These are phyloP conservation scores for Bombardia bombarda DNA, from an alignment of 495 filamentous ascomycete species.

Conservation along the genomic window DNA sequence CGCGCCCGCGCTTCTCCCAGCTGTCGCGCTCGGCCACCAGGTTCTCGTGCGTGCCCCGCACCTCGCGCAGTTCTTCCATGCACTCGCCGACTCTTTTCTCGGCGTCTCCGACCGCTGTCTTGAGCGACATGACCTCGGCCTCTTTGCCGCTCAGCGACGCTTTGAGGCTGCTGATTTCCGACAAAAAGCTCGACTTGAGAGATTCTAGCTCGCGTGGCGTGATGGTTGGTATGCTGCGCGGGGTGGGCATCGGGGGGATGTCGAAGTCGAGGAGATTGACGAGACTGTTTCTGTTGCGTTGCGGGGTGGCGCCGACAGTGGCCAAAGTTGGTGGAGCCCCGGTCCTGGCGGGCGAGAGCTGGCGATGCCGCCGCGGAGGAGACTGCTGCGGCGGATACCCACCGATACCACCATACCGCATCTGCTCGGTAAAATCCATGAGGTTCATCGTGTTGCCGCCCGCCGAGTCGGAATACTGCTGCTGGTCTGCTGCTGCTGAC, in stretches of 20 bases:
- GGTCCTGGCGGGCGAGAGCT: slow-evolving; percentile 18
- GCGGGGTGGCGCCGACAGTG: slow-evolving; percentile 25
- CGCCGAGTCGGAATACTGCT: slow-evolving; percentile 5
- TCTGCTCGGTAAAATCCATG: slow-evolving; percentile 81
- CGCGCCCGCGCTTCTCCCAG: slow-evolving; percentile 75
- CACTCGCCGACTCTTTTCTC: slow-evolving; percentile 87
- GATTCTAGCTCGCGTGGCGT: slow-evolving; percentile 88
- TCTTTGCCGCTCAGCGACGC: slow-evolving; percentile 86
- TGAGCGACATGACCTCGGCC: slow-evolving; percentile 77
- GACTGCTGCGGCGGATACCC: slow-evolving; percentile 21
- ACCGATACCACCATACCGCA: slow-evolving; percentile 47
- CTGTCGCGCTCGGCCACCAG: slow-evolving; percentile 68
- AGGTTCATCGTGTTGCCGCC: slow-evolving; percentile 60
- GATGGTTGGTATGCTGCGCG: slow-evolving; percentile 81
- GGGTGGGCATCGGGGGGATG: slow-evolving; percentile 80
- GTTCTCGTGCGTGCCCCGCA: slow-evolving; percentile 56
- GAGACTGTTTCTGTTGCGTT: slow-evolving; percentile 18
- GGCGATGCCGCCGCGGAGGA: slow-evolving; percentile 18
- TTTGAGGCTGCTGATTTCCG: slow-evolving; percentile 82
- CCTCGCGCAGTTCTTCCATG: slow-evolving; percentile 70
- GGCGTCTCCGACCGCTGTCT: slow-evolving; percentile 76
- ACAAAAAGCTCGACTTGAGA: slow-evolving; percentile 79
- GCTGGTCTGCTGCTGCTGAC: slow-evolving; percentile 16
- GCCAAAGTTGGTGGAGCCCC: too few relatives aligned
- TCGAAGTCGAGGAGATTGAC: slow-evolving; percentile 85